A percentile compares a stretch with the other conserved stretches of the same genome.
Evolutionary conservation across 2,329 filamentous ascomycete genomes (phyloP).

Genomic region (Fusarium anguioides): DNA sequence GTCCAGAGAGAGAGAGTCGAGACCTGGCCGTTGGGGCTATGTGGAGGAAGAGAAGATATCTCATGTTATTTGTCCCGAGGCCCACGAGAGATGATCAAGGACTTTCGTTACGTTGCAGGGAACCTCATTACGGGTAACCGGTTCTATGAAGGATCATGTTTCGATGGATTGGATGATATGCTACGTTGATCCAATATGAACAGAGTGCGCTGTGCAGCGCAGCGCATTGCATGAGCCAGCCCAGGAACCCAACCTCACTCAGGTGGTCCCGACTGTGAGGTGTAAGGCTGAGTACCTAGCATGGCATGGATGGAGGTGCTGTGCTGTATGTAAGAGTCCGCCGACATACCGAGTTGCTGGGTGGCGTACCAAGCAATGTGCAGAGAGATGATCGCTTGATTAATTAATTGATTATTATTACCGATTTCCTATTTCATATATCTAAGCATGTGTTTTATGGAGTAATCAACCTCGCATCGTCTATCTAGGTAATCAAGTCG

Average conservation of each 20-base stretch:
- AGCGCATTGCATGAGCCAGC: slow-evolving; percentile 13
- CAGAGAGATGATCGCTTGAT: too few relatives aligned
- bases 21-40: too few relatives aligned
- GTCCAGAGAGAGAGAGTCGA: slow-evolving; percentile 11
- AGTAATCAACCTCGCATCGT: background rate
- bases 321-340: slow-evolving; percentile 5
- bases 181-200: slow-evolving; percentile 8
- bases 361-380: background rate
- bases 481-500: background rate
- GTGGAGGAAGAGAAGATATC: background rate
- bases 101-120: slow-evolving; percentile 1
- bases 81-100: background rate
- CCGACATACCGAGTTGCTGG: background rate
- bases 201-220: slow-evolving; percentile 3
- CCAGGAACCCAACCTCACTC: background rate
- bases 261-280: slow-evolving; percentile 36
- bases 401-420: too few relatives aligned
- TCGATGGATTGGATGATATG: slow-evolving; percentile 3
- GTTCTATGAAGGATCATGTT: slow-evolving; percentile 10
- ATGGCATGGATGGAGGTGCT: background rate
- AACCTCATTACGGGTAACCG: background rate
- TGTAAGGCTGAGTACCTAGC: slow-evolving; percentile 32
- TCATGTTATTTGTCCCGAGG: slow-evolving; percentile 8
- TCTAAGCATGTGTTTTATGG: background rate
- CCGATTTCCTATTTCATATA: slow-evolving; percentile 15